Conservation (phyloP, 2,329 filamentous ascomycete species). For the Colletotrichum plurivorum region DNA sequence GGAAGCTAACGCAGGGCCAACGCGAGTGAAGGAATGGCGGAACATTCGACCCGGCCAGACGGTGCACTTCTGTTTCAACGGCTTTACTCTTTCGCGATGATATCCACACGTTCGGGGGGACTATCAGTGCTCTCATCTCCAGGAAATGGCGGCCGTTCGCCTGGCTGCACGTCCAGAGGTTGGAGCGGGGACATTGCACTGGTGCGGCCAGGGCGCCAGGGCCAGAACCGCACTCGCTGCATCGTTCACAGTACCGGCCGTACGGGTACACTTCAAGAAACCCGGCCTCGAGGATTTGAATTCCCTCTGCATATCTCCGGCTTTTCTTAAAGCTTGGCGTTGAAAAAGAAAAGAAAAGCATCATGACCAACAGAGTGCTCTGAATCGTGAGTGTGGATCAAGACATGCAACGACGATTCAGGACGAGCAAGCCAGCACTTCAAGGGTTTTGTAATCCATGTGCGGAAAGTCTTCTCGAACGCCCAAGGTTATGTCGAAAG, state of each 20-base stretch:
- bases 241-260: no score
- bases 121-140: conserved; percentile 4
- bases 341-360: no score
- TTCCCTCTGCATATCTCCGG: no score
- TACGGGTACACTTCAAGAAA: not conserved
- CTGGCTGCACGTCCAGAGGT: conserved; percentile 3
- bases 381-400: conserved; percentile 16
- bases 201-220: not conserved
- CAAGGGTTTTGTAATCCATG: not conserved
- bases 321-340: no score
- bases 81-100: conserved; percentile 21
- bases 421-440: not conserved
- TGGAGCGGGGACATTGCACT: conserved; percentile 5
- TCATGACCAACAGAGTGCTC: no score
- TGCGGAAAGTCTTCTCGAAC: conserved; percentile 19
- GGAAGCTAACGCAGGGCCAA: conserved; percentile 31
- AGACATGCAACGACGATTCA: conserved; percentile 10
- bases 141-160: conserved; percentile 10
- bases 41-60: conserved; percentile 33
- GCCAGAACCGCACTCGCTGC: no score
- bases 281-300: no score
- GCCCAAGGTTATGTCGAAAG: not conserved
- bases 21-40: conserved; percentile 20
- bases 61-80: conserved; percentile 35
- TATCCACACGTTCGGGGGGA: not conserved